Base-by-base conservation (phyloP, 2,329 filamentous ascomycete genomes). In the Chrysoporthe deuterocubensis region DNA sequence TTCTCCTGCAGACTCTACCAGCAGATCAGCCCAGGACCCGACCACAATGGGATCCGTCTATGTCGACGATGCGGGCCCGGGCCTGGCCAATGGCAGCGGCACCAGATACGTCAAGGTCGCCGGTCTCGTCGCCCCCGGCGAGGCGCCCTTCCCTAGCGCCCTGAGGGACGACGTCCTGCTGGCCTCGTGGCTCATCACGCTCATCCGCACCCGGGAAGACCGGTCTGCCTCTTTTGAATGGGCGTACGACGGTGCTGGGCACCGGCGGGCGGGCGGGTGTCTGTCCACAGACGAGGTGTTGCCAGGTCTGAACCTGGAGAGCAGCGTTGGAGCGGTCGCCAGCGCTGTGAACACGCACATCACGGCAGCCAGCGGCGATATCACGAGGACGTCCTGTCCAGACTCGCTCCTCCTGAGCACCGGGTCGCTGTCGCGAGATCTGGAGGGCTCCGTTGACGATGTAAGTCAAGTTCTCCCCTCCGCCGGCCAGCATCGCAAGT, bases 161-260 rank as follows among this genome's bases (percentile, higher is more conserved):
- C 75, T 80, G 73, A 79, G 71, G 67, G 78, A 82, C n/a, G 80
- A 81, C 21, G 64, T 80, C 18, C 21, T 83, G 14, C 76, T 83
- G 13, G 57, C 80, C 46, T 77, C 82, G 52, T 84, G 82, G 82
- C 76, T 83, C 16, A 74, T 83, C 14, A 77, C 81, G 7, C 78
- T 84, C 8, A 66, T 82, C 66, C 76, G 81, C 13, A 81, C 78
- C 1, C 75, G 75, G 11, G 82, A 84, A 70, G 79, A 78, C 18
- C 74, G 73, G 46, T 73, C 76, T 18, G 70, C 77, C 13, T 71
- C 61, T 16, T 83, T 74, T 69, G 78, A 82, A 4, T 84, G 81
- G 81, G 70, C 75, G 3, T 79, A 80, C 70, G 72, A 68, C 18
- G 14, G 18, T 52, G 52, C 46, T 44, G 67, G 66, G 56, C 61